Evolutionary conservation across 78 protist species (phyloP).

Genomic region (Salpingoeca rosetta): DNA sequence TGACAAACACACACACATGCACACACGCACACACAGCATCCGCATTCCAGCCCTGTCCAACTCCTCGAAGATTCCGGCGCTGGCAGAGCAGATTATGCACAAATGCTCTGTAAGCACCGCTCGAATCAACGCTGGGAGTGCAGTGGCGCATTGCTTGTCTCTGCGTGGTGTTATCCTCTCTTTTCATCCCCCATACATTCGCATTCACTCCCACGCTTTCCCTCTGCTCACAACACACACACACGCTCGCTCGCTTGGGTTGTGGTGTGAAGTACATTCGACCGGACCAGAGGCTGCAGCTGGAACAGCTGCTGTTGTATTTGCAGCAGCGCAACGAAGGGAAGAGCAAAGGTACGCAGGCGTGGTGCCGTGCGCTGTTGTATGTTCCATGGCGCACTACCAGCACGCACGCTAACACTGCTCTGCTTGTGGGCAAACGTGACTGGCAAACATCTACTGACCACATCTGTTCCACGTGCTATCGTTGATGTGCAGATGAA

Average conservation of each 20-base stretch:
- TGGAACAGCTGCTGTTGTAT: not conserved
- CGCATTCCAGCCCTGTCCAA: no score
- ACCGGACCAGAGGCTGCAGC: not conserved
- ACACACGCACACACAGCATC: no score
- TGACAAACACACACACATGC: no score
- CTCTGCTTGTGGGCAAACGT: not conserved
- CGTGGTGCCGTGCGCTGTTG: no score
- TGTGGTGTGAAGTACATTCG: not conserved
- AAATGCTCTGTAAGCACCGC: not conserved
- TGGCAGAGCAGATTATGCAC: no score
- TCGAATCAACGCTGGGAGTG: not conserved
- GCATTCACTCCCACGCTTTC: not conserved
- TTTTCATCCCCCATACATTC: not conserved
- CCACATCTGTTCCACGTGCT: no score
- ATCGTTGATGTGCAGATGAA: no score
- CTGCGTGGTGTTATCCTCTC: no score
- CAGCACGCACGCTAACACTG: no score
- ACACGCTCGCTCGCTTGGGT: not conserved
- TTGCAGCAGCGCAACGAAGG: not conserved
- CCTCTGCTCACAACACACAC: not conserved
- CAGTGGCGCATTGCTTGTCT: not conserved
- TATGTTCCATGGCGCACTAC: no score
- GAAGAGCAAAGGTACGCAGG: no score
- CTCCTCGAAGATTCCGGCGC: no score
- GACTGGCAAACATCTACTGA: not conserved